Conservation (phyloP, 2,329 filamentous ascomycete species). For the Pyricularia sp. region DNA sequence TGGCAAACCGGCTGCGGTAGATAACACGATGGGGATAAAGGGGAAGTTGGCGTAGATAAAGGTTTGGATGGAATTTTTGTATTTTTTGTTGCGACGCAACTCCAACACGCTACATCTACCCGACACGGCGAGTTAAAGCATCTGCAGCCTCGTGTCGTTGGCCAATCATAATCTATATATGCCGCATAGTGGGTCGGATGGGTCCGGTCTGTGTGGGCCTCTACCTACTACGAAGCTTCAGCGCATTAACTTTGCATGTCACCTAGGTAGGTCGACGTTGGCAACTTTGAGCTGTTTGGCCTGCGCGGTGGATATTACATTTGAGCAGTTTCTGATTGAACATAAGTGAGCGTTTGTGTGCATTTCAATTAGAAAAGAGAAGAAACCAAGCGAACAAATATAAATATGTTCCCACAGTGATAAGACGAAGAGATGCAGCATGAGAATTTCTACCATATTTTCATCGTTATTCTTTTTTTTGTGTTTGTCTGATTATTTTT, state of each 20-base stretch:
- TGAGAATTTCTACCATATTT: neutral
- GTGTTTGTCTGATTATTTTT: no score
- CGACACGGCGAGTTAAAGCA: neutral
- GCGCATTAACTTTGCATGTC: no score
- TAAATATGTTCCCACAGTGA: neutral
- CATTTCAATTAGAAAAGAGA: neutral
- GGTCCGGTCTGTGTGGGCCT: neutral
- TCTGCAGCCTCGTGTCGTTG: neutral
- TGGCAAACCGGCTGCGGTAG: neutral
- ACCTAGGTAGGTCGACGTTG: neutral
- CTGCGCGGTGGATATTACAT: neutral
- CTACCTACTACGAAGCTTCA: no score
- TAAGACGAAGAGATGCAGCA: no score
- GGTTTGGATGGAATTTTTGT: neutral
- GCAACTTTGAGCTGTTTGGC: neutral
- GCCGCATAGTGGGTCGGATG: neutral
- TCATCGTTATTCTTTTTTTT: no score
- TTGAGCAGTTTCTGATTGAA: neutral
- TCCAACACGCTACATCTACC: conserved; percentile 1
- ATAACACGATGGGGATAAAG: neutral
- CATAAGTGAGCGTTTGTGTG: neutral
- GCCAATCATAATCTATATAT: neutral
- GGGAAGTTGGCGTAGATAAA: neutral
- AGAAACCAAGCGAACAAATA: neutral
- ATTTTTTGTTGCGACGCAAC: neutral